Conservation (phyloP, 306 rosid species). For the Cicer cuneatum region DNA sequence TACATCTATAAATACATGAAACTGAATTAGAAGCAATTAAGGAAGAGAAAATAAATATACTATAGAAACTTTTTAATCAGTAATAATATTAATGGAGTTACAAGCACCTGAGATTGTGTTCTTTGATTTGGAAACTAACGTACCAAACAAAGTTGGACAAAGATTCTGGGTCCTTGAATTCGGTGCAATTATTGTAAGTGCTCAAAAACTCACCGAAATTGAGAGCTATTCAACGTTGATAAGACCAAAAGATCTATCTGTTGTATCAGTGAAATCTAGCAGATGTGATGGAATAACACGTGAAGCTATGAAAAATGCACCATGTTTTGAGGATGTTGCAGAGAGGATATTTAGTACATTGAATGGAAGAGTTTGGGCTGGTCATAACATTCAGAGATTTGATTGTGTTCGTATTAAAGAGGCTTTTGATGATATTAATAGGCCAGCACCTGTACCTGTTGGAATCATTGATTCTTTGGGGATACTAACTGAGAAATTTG, state of each 20-base stretch:
- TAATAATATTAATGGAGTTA: background rate
- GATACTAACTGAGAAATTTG: constrained; percentile 68
- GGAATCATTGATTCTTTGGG: constrained; percentile 84
- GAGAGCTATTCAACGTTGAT: constrained; percentile 78
- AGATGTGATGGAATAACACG: constrained; percentile 84
- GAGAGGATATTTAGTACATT: constrained; percentile 72
- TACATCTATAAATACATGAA: constrained; percentile 30
- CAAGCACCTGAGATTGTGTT: constrained; percentile 72
- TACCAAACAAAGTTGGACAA: constrained; percentile 74
- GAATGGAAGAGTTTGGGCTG: constrained; percentile 94
- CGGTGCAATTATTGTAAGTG: constrained; percentile 85
- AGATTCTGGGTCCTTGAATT: constrained; percentile 78
- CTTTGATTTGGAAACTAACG: constrained; percentile 94
- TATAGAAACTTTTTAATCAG: background rate
- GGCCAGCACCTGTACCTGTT: constrained; percentile 67
- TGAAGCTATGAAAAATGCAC: constrained; percentile 68
- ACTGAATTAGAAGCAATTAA: background rate
- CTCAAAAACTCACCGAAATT: constrained; percentile 73
- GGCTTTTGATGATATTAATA: constrained; percentile 67
- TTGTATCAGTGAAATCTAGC: constrained; percentile 60
- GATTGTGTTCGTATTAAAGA: constrained; percentile 89
- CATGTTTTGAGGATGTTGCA: constrained; percentile 78
- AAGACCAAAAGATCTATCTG: constrained; percentile 68
- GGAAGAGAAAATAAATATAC: background rate
- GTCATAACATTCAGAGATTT: constrained; percentile 84